Evolutionary conservation across 176 grass and related monocot genomes (phyloP).

Genomic region (Oryza meridionalis): DNA sequence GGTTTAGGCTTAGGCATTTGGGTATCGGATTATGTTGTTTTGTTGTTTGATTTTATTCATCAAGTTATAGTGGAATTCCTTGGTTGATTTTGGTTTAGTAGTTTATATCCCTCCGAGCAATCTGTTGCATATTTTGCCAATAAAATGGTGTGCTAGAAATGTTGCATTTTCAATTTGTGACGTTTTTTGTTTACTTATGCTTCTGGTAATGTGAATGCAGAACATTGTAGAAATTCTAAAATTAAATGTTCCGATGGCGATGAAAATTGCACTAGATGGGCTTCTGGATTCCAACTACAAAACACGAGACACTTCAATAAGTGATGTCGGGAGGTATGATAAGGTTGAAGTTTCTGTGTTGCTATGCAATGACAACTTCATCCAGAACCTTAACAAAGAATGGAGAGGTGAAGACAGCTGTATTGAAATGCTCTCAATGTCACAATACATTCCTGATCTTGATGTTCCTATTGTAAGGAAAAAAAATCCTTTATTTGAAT

Average conservation of each 20-base stretch:
- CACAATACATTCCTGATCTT: constrained; percentile 66
- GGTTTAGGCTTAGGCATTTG: neutral
- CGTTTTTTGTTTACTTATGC: constrained; percentile 14
- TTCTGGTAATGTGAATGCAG: constrained; percentile 47
- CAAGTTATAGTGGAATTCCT: constrained; percentile 1
- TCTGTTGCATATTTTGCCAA: neutral
- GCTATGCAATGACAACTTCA: constrained; percentile 75
- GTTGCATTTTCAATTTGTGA: neutral
- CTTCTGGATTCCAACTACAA: constrained; percentile 78
- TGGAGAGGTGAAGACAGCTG: constrained; percentile 62
- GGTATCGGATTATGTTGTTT: neutral
- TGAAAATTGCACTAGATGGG: constrained; percentile 92
- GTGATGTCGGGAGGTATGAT: constrained; percentile 72
- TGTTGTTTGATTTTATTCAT: neutral
- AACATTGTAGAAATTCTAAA: constrained; percentile 87
- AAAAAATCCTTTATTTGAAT: constrained; percentile 34
- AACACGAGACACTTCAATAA: constrained; percentile 73
- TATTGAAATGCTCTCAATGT: constrained; percentile 78
- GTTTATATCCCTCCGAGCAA: neutral
- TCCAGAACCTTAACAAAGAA: constrained; percentile 77
- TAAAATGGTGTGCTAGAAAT: neutral
- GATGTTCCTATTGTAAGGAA: constrained; percentile 81
- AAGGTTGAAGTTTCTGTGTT: constrained; percentile 83
- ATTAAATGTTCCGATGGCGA: constrained; percentile 87
- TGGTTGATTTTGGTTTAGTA: constrained; percentile 15